These are phyloP conservation scores for Trametes meyenii DNA, from an alignment of 768 basidiomycete genomes.

Conservation along the genomic window DNA sequence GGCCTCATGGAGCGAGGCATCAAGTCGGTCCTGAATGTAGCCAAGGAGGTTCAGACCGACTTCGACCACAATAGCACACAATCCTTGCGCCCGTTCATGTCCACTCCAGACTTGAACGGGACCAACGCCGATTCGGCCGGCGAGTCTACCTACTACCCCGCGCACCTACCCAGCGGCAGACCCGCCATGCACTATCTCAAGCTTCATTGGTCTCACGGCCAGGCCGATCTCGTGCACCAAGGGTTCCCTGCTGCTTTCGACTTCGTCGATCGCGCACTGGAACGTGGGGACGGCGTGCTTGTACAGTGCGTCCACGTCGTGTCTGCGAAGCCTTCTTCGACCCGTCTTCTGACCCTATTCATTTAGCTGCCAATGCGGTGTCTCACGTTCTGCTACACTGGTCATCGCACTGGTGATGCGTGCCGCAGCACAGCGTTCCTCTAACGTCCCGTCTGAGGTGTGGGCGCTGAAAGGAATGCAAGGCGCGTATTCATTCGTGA, in stretches of 20 bases:
- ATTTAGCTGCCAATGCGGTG: slow-evolving; percentile 87
- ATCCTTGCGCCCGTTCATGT: slow-evolving; percentile 61
- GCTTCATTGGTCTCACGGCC: slow-evolving; percentile 93
- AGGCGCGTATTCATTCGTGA: slow-evolving; percentile 86
- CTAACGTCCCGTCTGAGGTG: slow-evolving; percentile 71
- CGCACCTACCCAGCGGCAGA: slow-evolving; percentile 68
- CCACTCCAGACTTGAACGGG: slow-evolving; percentile 64
- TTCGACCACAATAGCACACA: slow-evolving; percentile 55
- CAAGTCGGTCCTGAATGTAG: slow-evolving; percentile 85
- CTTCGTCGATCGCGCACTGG: slow-evolving; percentile 77
- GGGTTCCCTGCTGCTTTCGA: slow-evolving; percentile 82
- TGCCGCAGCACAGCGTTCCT: slow-evolving; percentile 71
- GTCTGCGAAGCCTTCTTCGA: background rate
- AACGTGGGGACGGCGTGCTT: slow-evolving; percentile 77
- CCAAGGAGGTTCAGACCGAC: slow-evolving; percentile 84
- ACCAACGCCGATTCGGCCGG: slow-evolving; percentile 34
- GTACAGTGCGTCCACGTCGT: slow-evolving; percentile 67
- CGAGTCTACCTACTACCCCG: slow-evolving; percentile 62
- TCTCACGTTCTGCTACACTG: slow-evolving; percentile 88
- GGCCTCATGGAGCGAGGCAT: slow-evolving; percentile 72
- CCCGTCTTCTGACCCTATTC: slow-evolving; percentile 9
- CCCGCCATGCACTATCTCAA: slow-evolving; percentile 88
- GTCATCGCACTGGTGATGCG: slow-evolving; percentile 93
- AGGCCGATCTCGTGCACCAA: slow-evolving; percentile 77
- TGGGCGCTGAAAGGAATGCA: slow-evolving; percentile 88